phyloP scores from a whole-genome alignment of 306 rosid genomes.

The Casuarina glauca region DNA sequence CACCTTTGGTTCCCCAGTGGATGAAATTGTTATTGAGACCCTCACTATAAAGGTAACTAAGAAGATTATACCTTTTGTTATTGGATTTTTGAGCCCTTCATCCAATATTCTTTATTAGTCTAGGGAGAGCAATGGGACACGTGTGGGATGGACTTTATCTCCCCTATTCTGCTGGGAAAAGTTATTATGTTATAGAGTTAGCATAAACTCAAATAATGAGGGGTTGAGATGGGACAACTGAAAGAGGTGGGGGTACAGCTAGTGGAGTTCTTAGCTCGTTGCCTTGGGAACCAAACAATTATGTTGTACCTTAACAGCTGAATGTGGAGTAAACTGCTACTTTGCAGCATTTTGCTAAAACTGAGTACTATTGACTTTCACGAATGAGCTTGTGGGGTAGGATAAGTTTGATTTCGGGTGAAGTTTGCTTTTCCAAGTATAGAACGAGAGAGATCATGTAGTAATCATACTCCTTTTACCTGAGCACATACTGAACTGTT shows the following conservation, averaged over 20 bases:
- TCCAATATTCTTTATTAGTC: not conserved
- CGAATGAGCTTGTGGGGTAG: not conserved
- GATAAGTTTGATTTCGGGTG: not conserved
- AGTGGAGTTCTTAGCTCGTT: constrained; percentile 3
- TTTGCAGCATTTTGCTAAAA: not conserved
- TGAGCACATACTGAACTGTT: not conserved
- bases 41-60: constrained; percentile 72
- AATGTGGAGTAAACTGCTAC: constrained; percentile 1
- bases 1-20: constrained; percentile 76
- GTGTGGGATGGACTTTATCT: not conserved
- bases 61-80: constrained; percentile 12
- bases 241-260: not conserved
- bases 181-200: not conserved
- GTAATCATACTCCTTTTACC: not conserved
- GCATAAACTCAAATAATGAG: not conserved
- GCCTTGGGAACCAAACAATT: not conserved
- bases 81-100: not conserved
- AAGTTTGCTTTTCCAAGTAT: constrained; percentile 11
- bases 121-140: not conserved
- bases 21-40: constrained; percentile 74
- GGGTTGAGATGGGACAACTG: constrained; percentile 4
- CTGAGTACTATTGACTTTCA: not conserved
- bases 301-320: not conserved
- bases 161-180: not conserved
- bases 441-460: not conserved